Percentiles rank a stretch among this genome's conserved stretches.
phyloP scores from a whole-genome alignment of 1,139 yeast species.

The Kluyveromyces marxianus region DNA sequence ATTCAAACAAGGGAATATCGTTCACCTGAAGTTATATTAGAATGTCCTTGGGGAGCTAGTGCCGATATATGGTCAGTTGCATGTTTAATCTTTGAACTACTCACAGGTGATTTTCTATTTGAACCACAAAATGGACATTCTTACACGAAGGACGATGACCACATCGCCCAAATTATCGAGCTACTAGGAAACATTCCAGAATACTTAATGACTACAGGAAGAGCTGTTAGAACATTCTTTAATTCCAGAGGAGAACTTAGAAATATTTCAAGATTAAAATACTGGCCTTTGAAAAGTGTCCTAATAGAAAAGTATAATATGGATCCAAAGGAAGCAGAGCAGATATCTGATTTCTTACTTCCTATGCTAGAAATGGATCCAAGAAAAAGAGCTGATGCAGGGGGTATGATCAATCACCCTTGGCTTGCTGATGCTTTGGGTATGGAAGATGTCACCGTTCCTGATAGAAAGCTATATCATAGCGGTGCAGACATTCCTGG shows the following conservation, averaged over 20 bases:
- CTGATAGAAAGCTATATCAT: slow-evolving; percentile 51
- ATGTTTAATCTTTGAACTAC: slow-evolving; percentile 59
- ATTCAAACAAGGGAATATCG: slow-evolving; percentile 73
- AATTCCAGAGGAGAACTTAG: slow-evolving; percentile 45
- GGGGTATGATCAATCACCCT: slow-evolving; percentile 66
- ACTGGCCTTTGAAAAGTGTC: slow-evolving; percentile 59
- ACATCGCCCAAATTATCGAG: slow-evolving; percentile 67
- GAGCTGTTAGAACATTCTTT: slow-evolving; percentile 46
- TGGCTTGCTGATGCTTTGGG: slow-evolving; percentile 62
- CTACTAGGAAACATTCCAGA: slow-evolving; percentile 53
- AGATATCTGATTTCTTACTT: slow-evolving; percentile 51
- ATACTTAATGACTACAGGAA: slow-evolving; percentile 42
- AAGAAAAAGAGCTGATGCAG: slow-evolving; percentile 65
- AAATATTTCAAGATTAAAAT: slow-evolving; percentile 52
- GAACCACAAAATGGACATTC: slow-evolving; percentile 48
- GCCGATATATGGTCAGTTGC: slow-evolving; percentile 74
- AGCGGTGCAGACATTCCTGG: slow-evolving; percentile 63
- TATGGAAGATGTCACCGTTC: slow-evolving; percentile 40
- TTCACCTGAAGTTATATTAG: slow-evolving; percentile 57
- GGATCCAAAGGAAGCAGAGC: slow-evolving; percentile 40
- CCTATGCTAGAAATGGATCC: slow-evolving; percentile 68
- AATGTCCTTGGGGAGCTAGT: slow-evolving; percentile 66
- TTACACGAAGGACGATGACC: slow-evolving; percentile 65
- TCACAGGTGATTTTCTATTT: slow-evolving; percentile 70
- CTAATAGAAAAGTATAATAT: slow-evolving; percentile 54